Base-by-base conservation (phyloP, 1,284 basidiomycete genomes). In the Ceratobasidium sp. region DNA sequence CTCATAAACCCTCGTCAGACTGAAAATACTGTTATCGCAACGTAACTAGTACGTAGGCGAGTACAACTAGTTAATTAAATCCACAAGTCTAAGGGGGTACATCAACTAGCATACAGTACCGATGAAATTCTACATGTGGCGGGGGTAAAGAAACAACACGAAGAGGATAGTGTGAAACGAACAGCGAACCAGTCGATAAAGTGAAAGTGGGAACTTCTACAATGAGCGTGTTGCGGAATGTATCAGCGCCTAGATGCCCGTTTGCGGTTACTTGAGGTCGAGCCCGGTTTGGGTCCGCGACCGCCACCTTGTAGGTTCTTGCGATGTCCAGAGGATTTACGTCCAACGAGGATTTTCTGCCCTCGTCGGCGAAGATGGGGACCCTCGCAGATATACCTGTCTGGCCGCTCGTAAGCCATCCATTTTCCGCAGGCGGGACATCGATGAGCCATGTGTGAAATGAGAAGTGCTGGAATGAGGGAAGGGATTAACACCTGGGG, bases 351-450 rank as follows among this genome's bases (percentile, higher is more conserved):
- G 13, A 1, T 22, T 32, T 62, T 43, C 37, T 40, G 37, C 9
- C 37, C 37, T 40, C 37, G 37, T 22, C 22, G 34, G 15, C 13
- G 6, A n/a, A 15, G 13, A n/a, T 62, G 59, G 1, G 59, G 59
- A 9, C 59, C 59, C 13, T 62, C 7, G 37, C 59, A 62, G 3
- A 43, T 19, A 43, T 62, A 62, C 6, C 19, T 19, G 19, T 62
- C 37, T 2, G 59, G 59, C 9, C 19, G 15, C 37, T 62, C 59
- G 37, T 62, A 62, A 19, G 59, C 37, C 59, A 62, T 62, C 59
- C 59, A 62, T 43, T 62, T 62, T 43, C 59, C 59, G 59, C 59
- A 62, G 8, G 37, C 34, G 17, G 59, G 59, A 22, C 59, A 62
- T 13, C 37, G 59, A 1, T 62, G 59, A 62, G 59, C 37, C 37